phyloP scores from a whole-genome alignment of 805 yeast species.

The Lipomyces orientalis region DNA sequence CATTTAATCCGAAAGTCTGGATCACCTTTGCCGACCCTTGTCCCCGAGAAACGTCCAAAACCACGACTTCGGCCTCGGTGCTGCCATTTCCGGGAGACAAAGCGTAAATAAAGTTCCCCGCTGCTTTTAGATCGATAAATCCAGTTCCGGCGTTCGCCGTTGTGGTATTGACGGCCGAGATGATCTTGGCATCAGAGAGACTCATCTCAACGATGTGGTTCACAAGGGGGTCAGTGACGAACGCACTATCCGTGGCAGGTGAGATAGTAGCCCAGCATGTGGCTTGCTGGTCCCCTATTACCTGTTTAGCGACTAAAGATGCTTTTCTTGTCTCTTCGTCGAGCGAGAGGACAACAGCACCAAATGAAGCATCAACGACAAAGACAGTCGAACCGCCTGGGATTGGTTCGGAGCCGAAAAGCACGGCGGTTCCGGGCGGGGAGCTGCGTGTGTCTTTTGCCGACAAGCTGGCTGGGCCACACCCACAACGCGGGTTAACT shows the following conservation, averaged over 20 bases:
- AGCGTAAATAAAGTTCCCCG: slow-evolving; percentile 1
- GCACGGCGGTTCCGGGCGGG: slow-evolving; percentile 5
- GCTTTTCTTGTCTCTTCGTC: not conserved
- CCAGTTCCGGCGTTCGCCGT: not conserved
- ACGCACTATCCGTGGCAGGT: not conserved
- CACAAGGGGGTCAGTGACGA: not conserved
- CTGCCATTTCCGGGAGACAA: not conserved
- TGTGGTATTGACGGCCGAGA: not conserved
- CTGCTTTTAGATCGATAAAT: not conserved
- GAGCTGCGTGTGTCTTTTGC: not conserved
- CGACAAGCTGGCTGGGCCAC: not conserved
- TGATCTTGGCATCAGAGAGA: slow-evolving; percentile 4
- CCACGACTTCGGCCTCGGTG: slow-evolving; percentile 4
- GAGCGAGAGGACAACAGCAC: not conserved
- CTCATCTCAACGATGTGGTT: slow-evolving; percentile 6
- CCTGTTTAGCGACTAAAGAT: not conserved
- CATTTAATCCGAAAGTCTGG: not conserved
- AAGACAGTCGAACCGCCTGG: not conserved
- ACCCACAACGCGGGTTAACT: not conserved
- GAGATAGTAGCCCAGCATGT: slow-evolving; percentile 3
- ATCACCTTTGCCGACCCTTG: not conserved
- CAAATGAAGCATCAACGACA: not conserved
- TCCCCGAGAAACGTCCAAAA: not conserved
- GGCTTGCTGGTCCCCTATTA: not conserved
- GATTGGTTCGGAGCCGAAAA: not conserved